phyloP scores from a whole-genome alignment of 352 stramenopile species.

The Hyaloperonospora arabidopsidis region DNA sequence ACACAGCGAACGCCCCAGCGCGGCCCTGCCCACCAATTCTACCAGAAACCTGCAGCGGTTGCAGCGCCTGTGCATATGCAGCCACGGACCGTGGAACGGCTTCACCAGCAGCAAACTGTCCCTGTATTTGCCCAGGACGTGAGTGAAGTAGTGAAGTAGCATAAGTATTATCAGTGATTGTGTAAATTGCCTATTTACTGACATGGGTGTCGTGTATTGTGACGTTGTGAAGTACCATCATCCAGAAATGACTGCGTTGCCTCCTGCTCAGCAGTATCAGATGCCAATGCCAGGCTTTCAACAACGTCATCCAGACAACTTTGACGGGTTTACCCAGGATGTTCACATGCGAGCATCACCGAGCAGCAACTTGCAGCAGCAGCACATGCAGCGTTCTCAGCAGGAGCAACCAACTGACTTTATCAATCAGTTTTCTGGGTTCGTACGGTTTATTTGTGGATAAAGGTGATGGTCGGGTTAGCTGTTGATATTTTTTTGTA shows the following conservation, averaged over 20 bases:
- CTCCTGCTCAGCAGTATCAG: conserved; percentile 34
- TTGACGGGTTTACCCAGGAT: conserved; percentile 18
- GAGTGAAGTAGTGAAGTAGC: conserved; percentile 4
- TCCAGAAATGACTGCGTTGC: conserved; percentile 17
- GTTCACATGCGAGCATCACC: conserved; percentile 19
- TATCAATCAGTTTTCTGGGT: conserved; percentile 73
- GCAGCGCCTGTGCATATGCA: background rate
- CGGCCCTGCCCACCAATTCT: conserved; percentile 41
- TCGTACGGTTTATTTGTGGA: background rate
- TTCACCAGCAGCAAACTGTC: conserved; percentile 18
- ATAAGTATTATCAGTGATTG: background rate
- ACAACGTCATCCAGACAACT: conserved; percentile 32
- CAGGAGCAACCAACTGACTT: conserved; percentile 45
- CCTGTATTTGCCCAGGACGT: conserved; percentile 34
- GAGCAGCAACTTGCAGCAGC: conserved; percentile 17
- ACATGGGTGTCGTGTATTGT: background rate
- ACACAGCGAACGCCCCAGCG: conserved; percentile 40
- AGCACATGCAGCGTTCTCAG: conserved; percentile 20
- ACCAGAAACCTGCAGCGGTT: conserved; percentile 27
- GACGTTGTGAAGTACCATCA: conserved; percentile 29
- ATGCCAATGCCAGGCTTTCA: conserved; percentile 24
- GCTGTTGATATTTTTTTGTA: conserved; percentile 2
- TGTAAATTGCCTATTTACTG: background rate
- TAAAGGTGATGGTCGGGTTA: background rate
- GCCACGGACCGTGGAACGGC: conserved; percentile 25